Evolutionary conservation across 2,329 filamentous ascomycete genomes (phyloP).

Genomic region (Scleromitrula shiraiana): DNA sequence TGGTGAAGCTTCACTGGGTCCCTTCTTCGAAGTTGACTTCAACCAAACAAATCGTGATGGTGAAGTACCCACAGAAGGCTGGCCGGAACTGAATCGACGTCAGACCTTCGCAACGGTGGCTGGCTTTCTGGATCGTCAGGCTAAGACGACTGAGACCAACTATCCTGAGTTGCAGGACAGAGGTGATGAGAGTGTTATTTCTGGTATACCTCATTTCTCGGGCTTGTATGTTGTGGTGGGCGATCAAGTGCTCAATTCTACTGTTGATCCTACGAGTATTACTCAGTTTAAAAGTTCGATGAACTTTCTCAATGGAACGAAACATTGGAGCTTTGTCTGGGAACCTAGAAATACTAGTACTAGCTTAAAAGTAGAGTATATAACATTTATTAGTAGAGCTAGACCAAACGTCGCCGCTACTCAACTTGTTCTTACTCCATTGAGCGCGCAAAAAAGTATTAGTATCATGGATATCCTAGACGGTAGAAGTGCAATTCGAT

Average conservation of each 20-base stretch:
- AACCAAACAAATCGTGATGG: slow-evolving; percentile 15
- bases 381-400: slow-evolving; percentile 22
- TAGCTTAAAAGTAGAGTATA: slow-evolving; percentile 53
- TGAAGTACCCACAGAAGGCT: slow-evolving; percentile 39
- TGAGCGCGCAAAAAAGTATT: slow-evolving; percentile 28
- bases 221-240: slow-evolving; percentile 47
- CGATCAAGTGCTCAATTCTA: slow-evolving; percentile 48
- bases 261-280: slow-evolving; percentile 48
- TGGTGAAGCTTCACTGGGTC: slow-evolving; percentile 10
- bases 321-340: slow-evolving; percentile 11
- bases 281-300: slow-evolving; percentile 53
- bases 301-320: slow-evolving; percentile 7
- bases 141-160: slow-evolving; percentile 46
- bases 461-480: slow-evolving; percentile 54
- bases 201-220: slow-evolving; percentile 58
- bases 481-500: slow-evolving; percentile 53
- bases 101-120: slow-evolving; percentile 61
- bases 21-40: slow-evolving; percentile 16
- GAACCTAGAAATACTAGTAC: slow-evolving; percentile 36
- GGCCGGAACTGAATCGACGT: slow-evolving; percentile 56
- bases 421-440: slow-evolving; percentile 10
- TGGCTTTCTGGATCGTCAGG: slow-evolving; percentile 58
- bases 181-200: slow-evolving; percentile 57
- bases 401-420: slow-evolving; percentile 13
- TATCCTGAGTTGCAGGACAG: slow-evolving; percentile 56